Evolutionary conservation across 2,329 filamentous ascomycete species (phyloP).

Genomic region (Eurotiales sp.): DNA sequence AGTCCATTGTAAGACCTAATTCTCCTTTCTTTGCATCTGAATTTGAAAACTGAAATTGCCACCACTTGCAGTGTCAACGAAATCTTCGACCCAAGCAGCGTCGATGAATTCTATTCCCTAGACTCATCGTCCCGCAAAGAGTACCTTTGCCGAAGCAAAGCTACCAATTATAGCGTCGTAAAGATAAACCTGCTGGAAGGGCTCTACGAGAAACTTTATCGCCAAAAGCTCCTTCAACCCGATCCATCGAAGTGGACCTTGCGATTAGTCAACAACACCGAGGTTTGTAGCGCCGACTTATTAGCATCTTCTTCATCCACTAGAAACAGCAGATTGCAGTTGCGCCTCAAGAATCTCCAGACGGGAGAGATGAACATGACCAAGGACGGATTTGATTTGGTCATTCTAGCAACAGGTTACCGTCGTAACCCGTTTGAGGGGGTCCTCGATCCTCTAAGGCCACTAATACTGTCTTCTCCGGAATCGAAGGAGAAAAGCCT

Average conservation of each 20-base stretch:
- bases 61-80: conserved; percentile 10
- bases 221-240: conserved; percentile 4
- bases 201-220: conserved; percentile 13
- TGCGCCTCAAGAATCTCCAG: conserved; percentile 7
- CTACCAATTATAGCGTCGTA: conserved; percentile 16
- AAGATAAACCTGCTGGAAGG: conserved; percentile 8
- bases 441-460: conserved; percentile 11
- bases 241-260: conserved; percentile 8
- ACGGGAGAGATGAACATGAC: conserved; percentile 1
- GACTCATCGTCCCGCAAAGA: not conserved
- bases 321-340: not conserved
- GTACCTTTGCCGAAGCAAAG: conserved; percentile 9
- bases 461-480: not conserved
- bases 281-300: not conserved
- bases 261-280: not conserved
- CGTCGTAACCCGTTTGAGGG: conserved; percentile 8
- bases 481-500: not conserved
- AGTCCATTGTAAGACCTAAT: conserved; percentile 17
- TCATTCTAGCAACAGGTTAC: conserved; percentile 14
- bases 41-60: too few relatives aligned
- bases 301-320: too few relatives aligned
- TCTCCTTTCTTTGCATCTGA: too few relatives aligned
- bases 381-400: conserved; percentile 6
- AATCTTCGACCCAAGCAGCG: conserved; percentile 13
- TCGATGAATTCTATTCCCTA: conserved; percentile 14